phyloP scores from a whole-genome alignment of 2,329 filamentous ascomycete species.

The Amauroascus niger region DNA sequence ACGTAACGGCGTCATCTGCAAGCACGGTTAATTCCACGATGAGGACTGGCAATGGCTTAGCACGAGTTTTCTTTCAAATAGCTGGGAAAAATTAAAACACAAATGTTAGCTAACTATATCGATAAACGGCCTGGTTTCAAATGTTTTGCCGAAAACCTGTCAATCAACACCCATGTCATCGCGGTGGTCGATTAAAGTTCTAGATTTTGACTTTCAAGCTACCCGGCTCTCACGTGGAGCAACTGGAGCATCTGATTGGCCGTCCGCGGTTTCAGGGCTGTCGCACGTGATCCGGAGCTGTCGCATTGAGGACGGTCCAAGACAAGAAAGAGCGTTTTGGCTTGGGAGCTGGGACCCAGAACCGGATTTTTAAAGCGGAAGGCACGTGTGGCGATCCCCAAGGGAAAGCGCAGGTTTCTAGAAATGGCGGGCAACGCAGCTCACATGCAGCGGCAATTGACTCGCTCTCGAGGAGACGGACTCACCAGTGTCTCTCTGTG shows the following conservation, averaged over 20 bases:
- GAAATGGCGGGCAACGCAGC: not conserved
- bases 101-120: too few relatives aligned
- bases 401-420: not conserved
- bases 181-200: not conserved
- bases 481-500: not conserved
- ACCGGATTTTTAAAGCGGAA: not conserved
- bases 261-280: too few relatives aligned
- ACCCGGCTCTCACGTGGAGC: slow-evolving; percentile 1
- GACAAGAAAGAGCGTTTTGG: not conserved
- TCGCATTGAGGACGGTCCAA: not conserved
- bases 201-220: not conserved
- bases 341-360: not conserved
- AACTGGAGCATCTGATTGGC: not conserved
- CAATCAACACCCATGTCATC: too few relatives aligned
- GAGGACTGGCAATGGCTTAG: too few relatives aligned
- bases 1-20: too few relatives aligned
- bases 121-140: too few relatives aligned
- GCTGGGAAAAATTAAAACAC: too few relatives aligned
- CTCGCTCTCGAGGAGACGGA: not conserved
- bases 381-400: slow-evolving; percentile 4
- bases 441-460: not conserved
- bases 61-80: too few relatives aligned
- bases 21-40: too few relatives aligned
- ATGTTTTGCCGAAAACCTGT: too few relatives aligned
- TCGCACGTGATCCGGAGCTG: not conserved